Base-by-base conservation (phyloP, 2,329 filamentous ascomycete genomes). In the Canariomyces notabilis region DNA sequence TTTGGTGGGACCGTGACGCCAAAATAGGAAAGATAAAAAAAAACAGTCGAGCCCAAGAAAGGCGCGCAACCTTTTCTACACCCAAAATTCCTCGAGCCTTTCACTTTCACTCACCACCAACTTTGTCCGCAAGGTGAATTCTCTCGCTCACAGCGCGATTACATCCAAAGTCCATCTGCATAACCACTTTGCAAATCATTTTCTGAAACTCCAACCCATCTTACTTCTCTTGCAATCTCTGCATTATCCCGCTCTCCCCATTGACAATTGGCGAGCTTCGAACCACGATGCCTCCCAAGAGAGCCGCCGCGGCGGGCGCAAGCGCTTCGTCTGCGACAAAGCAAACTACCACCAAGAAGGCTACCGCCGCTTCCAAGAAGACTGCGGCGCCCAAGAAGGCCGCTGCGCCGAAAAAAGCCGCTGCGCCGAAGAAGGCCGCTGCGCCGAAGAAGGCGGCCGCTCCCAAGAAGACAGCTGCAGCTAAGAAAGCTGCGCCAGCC, bases 261-360 rank as follows among this genome's bases (percentile, higher is more conserved):
- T 15, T 35, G 19, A n/a, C n/a, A n/a, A n/a, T n/a, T n/a, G n/a
- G n/a, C 37, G 15, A 7, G 44, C 51, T 37, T 38, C 46, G 14
- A 31, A 33, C 16, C 31, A 37, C 48, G 15, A 59, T 59, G 56
- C 52, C 56, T 51, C 56, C 56, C 37, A 54, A 52, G 34, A 49
- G 44, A 45, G 46, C 45, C 37, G 44, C 46, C 22, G 29, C 50
- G 36, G 37, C 49, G 40, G 21, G 32, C 36, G 45, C 38, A 12
- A 29, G 45, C 29, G 34, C 40, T 8, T 8, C 45, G 37, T 22
- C 47, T 16, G 52, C 51, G 37, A 43, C 50, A 35, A 43, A 46
- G 40, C 34, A 58, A 50, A 35, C 46, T 15, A 46, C 51, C 12
- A 44, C 46, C 12, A 49, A 49, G 39, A 54, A 45, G 26, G 31